Evolutionary conservation across 2,329 filamentous ascomycete genomes (phyloP).

Genomic region (Xylariaceae sp.): DNA sequence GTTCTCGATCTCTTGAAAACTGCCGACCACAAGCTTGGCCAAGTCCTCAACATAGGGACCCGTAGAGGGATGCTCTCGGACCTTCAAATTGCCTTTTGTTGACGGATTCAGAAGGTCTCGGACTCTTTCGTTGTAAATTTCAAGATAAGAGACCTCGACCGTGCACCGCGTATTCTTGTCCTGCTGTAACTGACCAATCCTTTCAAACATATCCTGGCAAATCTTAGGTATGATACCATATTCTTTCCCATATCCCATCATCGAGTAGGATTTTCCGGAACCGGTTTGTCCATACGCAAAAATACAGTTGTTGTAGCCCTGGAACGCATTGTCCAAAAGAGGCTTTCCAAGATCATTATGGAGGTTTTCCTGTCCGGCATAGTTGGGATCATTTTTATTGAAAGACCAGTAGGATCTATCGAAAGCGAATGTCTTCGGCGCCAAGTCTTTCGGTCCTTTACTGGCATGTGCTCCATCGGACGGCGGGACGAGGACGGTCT

Average conservation of each 20-base stretch:
- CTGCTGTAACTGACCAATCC: constrained; percentile 72
- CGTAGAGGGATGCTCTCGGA: constrained; percentile 95
- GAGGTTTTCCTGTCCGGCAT: constrained; percentile 87
- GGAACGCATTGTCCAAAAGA: constrained; percentile 95
- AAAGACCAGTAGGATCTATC: constrained; percentile 99
- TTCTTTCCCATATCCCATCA: constrained; percentile 99
- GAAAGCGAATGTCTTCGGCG: constrained; percentile 88
- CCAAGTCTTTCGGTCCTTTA: constrained; percentile 74
- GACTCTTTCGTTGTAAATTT: constrained; percentile 99
- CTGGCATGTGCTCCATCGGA: constrained; percentile 60
- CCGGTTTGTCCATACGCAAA: constrained; percentile 99
- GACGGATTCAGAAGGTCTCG: constrained; percentile 93
- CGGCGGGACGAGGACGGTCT: constrained; percentile 84
- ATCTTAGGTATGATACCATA: constrained; percentile 95
- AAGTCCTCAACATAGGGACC: constrained; percentile 98
- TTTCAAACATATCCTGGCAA: constrained; percentile 95
- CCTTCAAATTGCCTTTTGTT: constrained; percentile 95
- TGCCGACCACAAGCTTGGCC: constrained; percentile 90
- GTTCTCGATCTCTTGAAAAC: constrained; percentile 94
- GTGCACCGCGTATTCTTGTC: constrained; percentile 85
- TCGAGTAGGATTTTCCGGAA: constrained; percentile 98
- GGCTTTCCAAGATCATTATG: constrained; percentile 88
- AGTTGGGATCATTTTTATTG: constrained; percentile 78
- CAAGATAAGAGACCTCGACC: constrained; percentile 96
- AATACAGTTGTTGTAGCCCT: constrained; percentile 99